Evolutionary conservation across 768 basidiomycete species (phyloP).

Genomic region (Suillus fuscotomentosus): DNA sequence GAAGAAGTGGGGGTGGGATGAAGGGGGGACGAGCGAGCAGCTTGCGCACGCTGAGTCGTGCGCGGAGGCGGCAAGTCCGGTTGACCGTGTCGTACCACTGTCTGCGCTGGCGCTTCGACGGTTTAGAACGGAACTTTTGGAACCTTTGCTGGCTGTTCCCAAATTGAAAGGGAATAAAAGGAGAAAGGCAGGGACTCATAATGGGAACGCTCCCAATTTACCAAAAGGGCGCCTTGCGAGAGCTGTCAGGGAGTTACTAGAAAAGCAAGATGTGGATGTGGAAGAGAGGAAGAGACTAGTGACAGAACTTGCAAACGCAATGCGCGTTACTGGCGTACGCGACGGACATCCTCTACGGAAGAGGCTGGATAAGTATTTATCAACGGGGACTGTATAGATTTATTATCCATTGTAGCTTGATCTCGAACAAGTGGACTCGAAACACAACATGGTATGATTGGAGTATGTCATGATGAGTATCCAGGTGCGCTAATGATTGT

Average conservation of each 20-base stretch:
- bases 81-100: slow-evolving; percentile 65
- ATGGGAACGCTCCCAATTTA: slow-evolving; percentile 34
- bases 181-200: slow-evolving; percentile 49
- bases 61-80: slow-evolving; percentile 71
- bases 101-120: slow-evolving; percentile 64
- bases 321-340: slow-evolving; percentile 56
- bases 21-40: slow-evolving; percentile 45
- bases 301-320: slow-evolving; percentile 46
- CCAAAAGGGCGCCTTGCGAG: slow-evolving; percentile 71
- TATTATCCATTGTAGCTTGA: background rate
- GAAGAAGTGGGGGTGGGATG: slow-evolving; percentile 68
- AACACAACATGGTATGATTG: background rate
- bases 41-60: slow-evolving; percentile 61
- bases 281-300: slow-evolving; percentile 48
- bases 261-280: slow-evolving; percentile 45
- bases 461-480: background rate
- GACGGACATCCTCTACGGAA: slow-evolving; percentile 67
- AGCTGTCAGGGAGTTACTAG: slow-evolving; percentile 63
- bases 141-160: slow-evolving; percentile 66
- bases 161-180: slow-evolving; percentile 52
- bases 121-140: slow-evolving; percentile 71
- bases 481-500: background rate
- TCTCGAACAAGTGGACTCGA: background rate
- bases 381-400: slow-evolving; percentile 10
- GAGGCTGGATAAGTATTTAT: slow-evolving; percentile 58